These are phyloP conservation scores for Forsythia viridissima DNA, from an alignment of 257 asterid species.

Conservation along the genomic window DNA sequence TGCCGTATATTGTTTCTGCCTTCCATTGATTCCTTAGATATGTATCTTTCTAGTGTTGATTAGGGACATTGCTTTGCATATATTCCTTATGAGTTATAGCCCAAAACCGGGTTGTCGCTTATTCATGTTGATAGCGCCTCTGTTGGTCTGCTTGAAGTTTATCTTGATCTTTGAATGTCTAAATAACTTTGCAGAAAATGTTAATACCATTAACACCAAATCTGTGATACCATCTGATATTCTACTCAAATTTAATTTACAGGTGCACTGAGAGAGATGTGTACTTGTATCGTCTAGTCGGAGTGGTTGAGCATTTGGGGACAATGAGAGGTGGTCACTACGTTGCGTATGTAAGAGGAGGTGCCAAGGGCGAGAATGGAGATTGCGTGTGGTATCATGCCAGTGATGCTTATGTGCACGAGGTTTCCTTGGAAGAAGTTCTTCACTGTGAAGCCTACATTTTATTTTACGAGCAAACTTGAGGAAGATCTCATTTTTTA, in stretches of 20 bases:
- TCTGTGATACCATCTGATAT: background rate
- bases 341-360: conserved; percentile 70
- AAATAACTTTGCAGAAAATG: background rate
- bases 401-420: conserved; percentile 71
- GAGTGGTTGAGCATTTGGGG: conserved; percentile 86
- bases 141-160: background rate
- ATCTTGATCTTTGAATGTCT: background rate
- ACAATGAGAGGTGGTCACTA: conserved; percentile 92
- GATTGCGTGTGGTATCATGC: conserved; percentile 65
- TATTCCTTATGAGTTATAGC: too few relatives aligned
- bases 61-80: background rate
- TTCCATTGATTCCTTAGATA: background rate
- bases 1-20: background rate
- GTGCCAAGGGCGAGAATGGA: conserved; percentile 33
- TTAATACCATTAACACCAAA: background rate
- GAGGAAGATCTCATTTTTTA: conserved; percentile 30
- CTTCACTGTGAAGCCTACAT: conserved; percentile 73
- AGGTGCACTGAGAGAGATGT: conserved; percentile 48
- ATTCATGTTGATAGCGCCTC: background rate
- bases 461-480: conserved; percentile 72
- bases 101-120: too few relatives aligned
- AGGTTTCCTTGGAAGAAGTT: conserved; percentile 67
- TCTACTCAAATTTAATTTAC: background rate
- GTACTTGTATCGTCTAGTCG: conserved; percentile 55
- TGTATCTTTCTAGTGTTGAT: background rate